These are phyloP conservation scores for Podospora fimiseda DNA, from an alignment of 495 filamentous ascomycete genomes.

Conservation along the genomic window DNA sequence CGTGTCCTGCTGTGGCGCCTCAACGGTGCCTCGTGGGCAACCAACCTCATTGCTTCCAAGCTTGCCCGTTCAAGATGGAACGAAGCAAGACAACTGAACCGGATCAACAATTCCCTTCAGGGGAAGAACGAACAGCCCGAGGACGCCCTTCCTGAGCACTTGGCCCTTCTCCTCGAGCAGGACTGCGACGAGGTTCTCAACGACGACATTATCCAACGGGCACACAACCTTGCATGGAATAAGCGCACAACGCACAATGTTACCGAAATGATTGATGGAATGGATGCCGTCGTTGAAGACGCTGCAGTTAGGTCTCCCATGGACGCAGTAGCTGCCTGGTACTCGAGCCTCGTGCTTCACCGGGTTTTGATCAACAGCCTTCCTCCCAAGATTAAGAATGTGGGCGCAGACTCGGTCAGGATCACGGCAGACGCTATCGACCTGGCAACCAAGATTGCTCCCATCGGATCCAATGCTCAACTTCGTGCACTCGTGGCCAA, in stretches of 20 bases:
- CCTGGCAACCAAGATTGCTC: conserved; percentile 67
- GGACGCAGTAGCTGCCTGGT: conserved; percentile 89
- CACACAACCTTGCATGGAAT: conserved; percentile 90
- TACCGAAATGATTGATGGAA: conserved; percentile 56
- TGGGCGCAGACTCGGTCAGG: conserved; percentile 28
- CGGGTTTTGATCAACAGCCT: conserved; percentile 58
- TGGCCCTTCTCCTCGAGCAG: conserved; percentile 63
- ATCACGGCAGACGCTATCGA: conserved; percentile 50
- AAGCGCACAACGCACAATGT: conserved; percentile 61
- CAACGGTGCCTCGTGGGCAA: conserved; percentile 21
- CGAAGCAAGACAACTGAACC: conserved; percentile 61
- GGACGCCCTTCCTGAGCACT: conserved; percentile 68
- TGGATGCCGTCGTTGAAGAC: conserved; percentile 83
- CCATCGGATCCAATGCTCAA: conserved; percentile 68
- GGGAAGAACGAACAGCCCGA: conserved; percentile 38
- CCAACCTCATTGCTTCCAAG: conserved; percentile 50
- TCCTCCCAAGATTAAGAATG: conserved; percentile 29
- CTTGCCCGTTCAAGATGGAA: conserved; percentile 75
- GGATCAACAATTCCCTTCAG: conserved; percentile 46
- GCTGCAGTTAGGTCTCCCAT: conserved; percentile 78
- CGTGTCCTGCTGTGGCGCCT: conserved; percentile 81
- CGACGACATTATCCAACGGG: conserved; percentile 70
- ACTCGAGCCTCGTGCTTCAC: conserved; percentile 70
- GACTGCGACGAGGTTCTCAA: conserved; percentile 76
- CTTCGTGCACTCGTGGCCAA: conserved; percentile 71